Percentiles rank a stretch among this genome's conserved stretches.
Conservation (phyloP, 2,329 filamentous ascomycete species). For the Metarhizium humberi region DNA sequence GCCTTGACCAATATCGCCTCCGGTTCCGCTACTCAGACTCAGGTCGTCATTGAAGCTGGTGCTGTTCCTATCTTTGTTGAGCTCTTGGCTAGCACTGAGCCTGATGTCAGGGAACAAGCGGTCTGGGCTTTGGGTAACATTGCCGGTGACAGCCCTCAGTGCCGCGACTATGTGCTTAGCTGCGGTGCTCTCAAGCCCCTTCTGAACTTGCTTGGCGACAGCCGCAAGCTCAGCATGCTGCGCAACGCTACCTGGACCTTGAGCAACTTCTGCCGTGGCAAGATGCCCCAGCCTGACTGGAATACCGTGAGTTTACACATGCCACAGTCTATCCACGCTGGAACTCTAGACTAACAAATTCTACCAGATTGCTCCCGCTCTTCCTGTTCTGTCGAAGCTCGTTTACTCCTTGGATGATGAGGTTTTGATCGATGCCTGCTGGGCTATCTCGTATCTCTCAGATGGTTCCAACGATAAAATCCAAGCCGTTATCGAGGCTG, state of each 20-base stretch:
- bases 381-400: constrained; percentile 91
- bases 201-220: constrained; percentile 83
- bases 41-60: constrained; percentile 96
- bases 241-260: constrained; percentile 98
- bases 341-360: constrained; percentile 6
- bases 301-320: constrained; percentile 59
- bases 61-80: constrained; percentile 98
- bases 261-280: constrained; percentile 99
- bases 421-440: constrained; percentile 97
- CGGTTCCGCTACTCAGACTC: constrained; percentile 91
- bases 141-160: constrained; percentile 93
- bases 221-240: constrained; percentile 98
- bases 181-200: constrained; percentile 87
- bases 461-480: constrained; percentile 99
- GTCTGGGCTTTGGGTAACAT: constrained; percentile 99
- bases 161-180: constrained; percentile 91
- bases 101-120: constrained; percentile 94
- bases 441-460: constrained; percentile 97
- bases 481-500: constrained; percentile 95
- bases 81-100: constrained; percentile 88
- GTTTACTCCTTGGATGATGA: constrained; percentile 98
- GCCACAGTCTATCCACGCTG: not conserved
- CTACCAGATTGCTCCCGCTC: constrained; percentile 76
- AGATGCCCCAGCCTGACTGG: constrained; percentile 98
- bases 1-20: constrained; percentile 98